These are phyloP conservation scores for Pichia nakasei DNA, from an alignment of 805 yeast species.

Conservation along the genomic window DNA sequence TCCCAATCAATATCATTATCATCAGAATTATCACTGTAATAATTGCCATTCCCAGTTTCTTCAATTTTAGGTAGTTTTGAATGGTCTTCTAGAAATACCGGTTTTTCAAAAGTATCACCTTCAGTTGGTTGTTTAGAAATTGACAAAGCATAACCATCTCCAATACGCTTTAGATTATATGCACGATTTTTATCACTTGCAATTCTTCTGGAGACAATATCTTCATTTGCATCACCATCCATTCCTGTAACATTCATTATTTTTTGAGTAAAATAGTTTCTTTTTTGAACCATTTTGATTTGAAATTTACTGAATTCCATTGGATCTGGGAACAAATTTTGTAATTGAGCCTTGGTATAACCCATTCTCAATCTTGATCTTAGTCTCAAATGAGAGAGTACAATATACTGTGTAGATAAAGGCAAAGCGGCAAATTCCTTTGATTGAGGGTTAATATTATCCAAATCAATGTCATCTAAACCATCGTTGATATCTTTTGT, in stretches of 20 bases:
- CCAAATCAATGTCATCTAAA: slow-evolving; percentile 61
- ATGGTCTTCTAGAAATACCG: slow-evolving; percentile 7
- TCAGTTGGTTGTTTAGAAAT: slow-evolving; percentile 31
- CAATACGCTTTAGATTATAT: slow-evolving; percentile 66
- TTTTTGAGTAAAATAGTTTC: slow-evolving; percentile 84
- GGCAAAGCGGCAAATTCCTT: slow-evolving; percentile 72
- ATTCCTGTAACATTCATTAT: slow-evolving; percentile 78
- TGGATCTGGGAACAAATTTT: slow-evolving; percentile 70
- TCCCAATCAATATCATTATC: slow-evolving; percentile 12
- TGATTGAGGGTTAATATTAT: slow-evolving; percentile 76
- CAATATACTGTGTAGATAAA: slow-evolving; percentile 77
- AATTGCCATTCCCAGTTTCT: not conserved
- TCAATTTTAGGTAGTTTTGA: not conserved
- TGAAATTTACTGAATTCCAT: slow-evolving; percentile 91
- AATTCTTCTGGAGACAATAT: slow-evolving; percentile 43
- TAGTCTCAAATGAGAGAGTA: slow-evolving; percentile 70
- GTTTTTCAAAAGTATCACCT: slow-evolving; percentile 30
- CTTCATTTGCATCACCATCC: slow-evolving; percentile 41
- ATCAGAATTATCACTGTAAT: slow-evolving; percentile 2
- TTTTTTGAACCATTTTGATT: slow-evolving; percentile 81
- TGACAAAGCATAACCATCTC: slow-evolving; percentile 78
- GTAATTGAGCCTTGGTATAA: slow-evolving; percentile 80
- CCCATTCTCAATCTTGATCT: slow-evolving; percentile 93
- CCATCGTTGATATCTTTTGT: slow-evolving; percentile 49
- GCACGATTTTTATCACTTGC: slow-evolving; percentile 77